These are phyloP conservation scores for Acorus calamus DNA, from an alignment of 106 monocot genomes.

Conservation along the genomic window DNA sequence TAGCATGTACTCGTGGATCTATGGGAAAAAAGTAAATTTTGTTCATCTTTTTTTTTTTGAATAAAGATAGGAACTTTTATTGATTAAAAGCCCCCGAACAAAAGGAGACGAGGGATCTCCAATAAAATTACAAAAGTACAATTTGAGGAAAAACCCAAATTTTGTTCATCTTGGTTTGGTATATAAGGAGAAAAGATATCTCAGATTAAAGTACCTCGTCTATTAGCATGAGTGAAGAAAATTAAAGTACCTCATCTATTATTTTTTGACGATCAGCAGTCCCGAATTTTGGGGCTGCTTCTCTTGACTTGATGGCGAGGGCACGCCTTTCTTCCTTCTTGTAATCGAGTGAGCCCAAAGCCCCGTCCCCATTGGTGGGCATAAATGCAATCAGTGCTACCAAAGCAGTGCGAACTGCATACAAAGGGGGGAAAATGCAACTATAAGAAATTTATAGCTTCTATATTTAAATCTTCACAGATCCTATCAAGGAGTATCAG, in stretches of 20 bases:
- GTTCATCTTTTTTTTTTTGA: no score
- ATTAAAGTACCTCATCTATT: slow-evolving; percentile 56
- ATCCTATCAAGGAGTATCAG: no score
- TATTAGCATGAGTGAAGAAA: not conserved
- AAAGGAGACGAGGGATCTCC: no score
- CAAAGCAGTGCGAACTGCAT: slow-evolving; percentile 78
- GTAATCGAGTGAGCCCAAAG: slow-evolving; percentile 91
- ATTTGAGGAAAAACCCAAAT: no score
- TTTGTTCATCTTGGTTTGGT: not conserved
- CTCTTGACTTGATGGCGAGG: slow-evolving; percentile 88
- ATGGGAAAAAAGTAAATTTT: not conserved
- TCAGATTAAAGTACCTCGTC: no score
- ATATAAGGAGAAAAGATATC: not conserved
- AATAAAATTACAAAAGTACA: no score
- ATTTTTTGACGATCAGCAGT: slow-evolving; percentile 72
- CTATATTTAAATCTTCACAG: no score
- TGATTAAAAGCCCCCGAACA: no score
- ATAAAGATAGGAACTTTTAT: no score
- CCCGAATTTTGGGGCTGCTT: slow-evolving; percentile 53
- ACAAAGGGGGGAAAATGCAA: no score
- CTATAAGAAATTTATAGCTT: no score
- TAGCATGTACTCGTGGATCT: slow-evolving; percentile 89
- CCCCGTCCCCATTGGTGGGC: slow-evolving; percentile 92
- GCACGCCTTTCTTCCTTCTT: slow-evolving; percentile 68
- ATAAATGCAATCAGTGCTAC: slow-evolving; percentile 95